Evolutionary conservation across 2,329 filamentous ascomycete genomes (phyloP).

Genomic region (Penicillium sp.): DNA sequence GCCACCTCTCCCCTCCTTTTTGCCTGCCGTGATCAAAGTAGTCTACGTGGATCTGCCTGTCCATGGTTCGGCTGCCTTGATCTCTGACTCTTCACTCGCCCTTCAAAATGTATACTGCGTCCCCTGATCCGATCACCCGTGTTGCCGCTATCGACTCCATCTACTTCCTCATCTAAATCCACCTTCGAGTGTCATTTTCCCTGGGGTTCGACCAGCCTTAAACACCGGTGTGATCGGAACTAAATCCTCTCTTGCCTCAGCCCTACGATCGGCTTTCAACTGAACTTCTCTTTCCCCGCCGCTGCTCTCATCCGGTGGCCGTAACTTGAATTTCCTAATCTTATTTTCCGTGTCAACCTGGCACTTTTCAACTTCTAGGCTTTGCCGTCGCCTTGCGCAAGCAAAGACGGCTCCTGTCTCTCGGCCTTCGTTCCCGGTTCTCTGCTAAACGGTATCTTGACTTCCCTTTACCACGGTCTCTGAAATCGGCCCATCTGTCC

Average conservation of each 20-base stretch:
- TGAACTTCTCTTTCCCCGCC: background rate
- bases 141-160: constrained; percentile 33
- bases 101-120: constrained; percentile 40
- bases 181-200: constrained; percentile 5
- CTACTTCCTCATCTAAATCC: constrained; percentile 25
- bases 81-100: constrained; percentile 9
- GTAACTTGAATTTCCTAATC: constrained; percentile 1
- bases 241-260: constrained; percentile 1
- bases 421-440: constrained; percentile 28
- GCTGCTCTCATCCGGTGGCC: background rate
- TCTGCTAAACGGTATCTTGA: constrained; percentile 25
- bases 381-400: constrained; percentile 23
- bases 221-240: constrained; percentile 23
- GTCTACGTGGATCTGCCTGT: constrained; percentile 26
- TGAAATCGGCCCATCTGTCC: constrained; percentile 20
- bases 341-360: constrained; percentile 15
- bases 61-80: constrained; percentile 11
- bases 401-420: constrained; percentile 25
- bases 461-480: constrained; percentile 6
- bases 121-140: constrained; percentile 35
- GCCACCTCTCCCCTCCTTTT: constrained; percentile 24
- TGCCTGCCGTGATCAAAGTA: constrained; percentile 19
- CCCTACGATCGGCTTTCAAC: constrained; percentile 5
- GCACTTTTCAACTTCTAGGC: constrained; percentile 19
- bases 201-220: constrained; percentile 19